A percentile compares a stretch with the other conserved stretches of the same genome.
Conservation (phyloP, 2,329 filamentous ascomycete genomes). For the Nothomitra cinnamomea region DNA sequence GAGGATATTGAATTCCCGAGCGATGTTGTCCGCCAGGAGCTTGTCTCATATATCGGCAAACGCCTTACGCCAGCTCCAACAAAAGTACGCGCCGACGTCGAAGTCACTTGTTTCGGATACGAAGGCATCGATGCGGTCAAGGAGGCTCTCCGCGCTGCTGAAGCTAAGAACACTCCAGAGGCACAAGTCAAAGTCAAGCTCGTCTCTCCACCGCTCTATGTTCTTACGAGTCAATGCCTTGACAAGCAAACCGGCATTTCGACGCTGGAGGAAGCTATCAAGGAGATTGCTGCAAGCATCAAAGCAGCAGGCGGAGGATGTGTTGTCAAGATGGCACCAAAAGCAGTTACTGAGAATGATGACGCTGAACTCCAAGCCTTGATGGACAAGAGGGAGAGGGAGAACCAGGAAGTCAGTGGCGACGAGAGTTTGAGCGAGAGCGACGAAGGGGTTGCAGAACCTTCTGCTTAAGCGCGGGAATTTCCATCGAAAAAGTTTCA, state of each 20-base stretch:
- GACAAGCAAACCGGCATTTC: conserved; percentile 81
- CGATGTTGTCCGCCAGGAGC: conserved; percentile 69
- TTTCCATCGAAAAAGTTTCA: no score
- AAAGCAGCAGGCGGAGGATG: conserved; percentile 60
- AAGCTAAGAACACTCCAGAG: conserved; percentile 80
- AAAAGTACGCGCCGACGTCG: conserved; percentile 94
- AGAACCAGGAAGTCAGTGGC: conserved; percentile 95
- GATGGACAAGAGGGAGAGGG: conserved; percentile 97
- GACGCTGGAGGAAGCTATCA: conserved; percentile 74
- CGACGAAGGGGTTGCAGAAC: conserved; percentile 61
- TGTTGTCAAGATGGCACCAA: conserved; percentile 93
- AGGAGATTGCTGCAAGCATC: conserved; percentile 71
- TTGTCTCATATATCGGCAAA: conserved; percentile 93
- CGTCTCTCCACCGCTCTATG: conserved; percentile 93
- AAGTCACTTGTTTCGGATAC: conserved; percentile 89
- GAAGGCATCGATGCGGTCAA: conserved; percentile 98
- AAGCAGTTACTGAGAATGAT: conserved; percentile 97
- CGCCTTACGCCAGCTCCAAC: conserved; percentile 94
- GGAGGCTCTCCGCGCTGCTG: conserved; percentile 73
- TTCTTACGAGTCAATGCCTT: conserved; percentile 85
- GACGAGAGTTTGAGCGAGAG: conserved; percentile 94
- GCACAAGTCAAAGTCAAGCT: conserved; percentile 96
- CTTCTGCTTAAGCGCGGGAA: not conserved
- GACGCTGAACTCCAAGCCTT: conserved; percentile 92
- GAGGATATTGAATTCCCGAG: conserved; percentile 79